Percentiles rank a stretch among this genome's conserved stretches.
Evolutionary conservation across 257 asterid species (phyloP).

Genomic region (Verbena officinalis): DNA sequence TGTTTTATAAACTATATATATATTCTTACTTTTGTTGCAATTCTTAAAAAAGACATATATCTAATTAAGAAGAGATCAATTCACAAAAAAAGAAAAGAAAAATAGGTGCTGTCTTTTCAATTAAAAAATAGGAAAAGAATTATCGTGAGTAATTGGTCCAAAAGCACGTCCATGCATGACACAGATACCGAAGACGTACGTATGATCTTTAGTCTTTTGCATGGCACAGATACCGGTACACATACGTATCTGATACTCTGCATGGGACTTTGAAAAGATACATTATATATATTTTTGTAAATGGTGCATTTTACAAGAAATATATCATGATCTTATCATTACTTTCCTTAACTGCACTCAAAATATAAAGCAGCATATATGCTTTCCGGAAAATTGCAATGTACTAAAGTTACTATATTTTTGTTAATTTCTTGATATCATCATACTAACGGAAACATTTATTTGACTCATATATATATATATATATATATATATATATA

Average conservation of each 20-base stretch:
- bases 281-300: constrained; percentile 8
- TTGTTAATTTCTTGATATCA: too few relatives aligned
- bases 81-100: too few relatives aligned
- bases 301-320: constrained; percentile 43
- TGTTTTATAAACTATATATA: not conserved
- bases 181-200: constrained; percentile 30
- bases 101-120: too few relatives aligned
- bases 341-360: constrained; percentile 20
- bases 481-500: too few relatives aligned
- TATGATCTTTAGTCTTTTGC: constrained; percentile 34
- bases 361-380: not conserved
- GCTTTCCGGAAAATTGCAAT: not conserved
- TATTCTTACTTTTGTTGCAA: too few relatives aligned
- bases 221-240: constrained; percentile 39
- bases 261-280: constrained; percentile 15
- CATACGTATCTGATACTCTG: constrained; percentile 36
- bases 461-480: too few relatives aligned
- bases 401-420: too few relatives aligned
- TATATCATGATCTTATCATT: constrained; percentile 54
- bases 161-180: constrained; percentile 48
- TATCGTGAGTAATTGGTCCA: not conserved
- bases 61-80: too few relatives aligned
- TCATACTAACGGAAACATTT: too few relatives aligned
- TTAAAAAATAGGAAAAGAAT: too few relatives aligned
- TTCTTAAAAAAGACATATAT: too few relatives aligned